Evolutionary conservation across 257 asterid species (phyloP).

Genomic region (Penstemon davidsonii): DNA sequence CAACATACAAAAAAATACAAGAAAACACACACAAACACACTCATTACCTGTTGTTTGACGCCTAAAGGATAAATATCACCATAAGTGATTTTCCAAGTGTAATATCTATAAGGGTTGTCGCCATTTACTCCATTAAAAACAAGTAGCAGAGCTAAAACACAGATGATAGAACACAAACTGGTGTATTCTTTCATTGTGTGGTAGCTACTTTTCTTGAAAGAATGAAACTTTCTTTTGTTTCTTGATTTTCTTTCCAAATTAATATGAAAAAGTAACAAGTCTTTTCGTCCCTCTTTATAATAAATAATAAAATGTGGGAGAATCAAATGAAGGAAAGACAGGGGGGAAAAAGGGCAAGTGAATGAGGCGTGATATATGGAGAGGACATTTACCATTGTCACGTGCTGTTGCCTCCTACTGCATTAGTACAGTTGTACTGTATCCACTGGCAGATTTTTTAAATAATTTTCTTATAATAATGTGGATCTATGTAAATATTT

Average conservation of each 20-base stretch:
- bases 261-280: conserved; percentile 19
- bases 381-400: conserved; percentile 44
- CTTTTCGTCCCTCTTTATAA: conserved; percentile 13
- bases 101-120: conserved; percentile 77
- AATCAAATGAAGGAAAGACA: not conserved
- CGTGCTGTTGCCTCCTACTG: conserved; percentile 32
- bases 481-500: no score
- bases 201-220: not conserved
- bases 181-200: conserved; percentile 39
- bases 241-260: not conserved
- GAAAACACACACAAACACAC: not conserved
- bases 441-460: conserved; percentile 20
- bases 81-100: conserved; percentile 82
- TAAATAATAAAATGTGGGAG: not conserved
- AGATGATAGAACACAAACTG: conserved; percentile 36
- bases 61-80: conserved; percentile 85
- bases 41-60: conserved; percentile 75
- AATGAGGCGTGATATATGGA: not conserved
- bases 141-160: conserved; percentile 34
- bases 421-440: conserved; percentile 10
- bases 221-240: not conserved
- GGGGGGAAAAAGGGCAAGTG: not conserved
- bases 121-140: conserved; percentile 42
- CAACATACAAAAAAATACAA: not conserved
- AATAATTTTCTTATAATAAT: no score